Evolutionary conservation across 345 rosid species (phyloP), one percentile per base, ranked within the genome.

Genomic region (Nasturtium officinale): DNA sequence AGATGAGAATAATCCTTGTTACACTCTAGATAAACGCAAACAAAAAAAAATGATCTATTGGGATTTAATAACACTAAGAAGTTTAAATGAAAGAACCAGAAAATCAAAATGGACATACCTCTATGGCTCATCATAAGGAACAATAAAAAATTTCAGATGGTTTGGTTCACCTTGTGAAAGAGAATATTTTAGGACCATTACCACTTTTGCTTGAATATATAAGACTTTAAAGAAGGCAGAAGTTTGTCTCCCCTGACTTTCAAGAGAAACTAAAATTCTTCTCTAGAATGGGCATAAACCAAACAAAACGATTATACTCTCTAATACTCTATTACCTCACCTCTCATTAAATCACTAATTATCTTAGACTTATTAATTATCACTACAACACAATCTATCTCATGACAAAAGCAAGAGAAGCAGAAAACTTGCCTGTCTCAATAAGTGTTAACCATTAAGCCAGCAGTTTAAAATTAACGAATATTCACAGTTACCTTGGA

Each of bases 401-500:
- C 21, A 0, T 5, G 7, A 9, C 45, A 20, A 60, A 13, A 48
- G 9, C 9, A 51, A 65, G 8, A 33, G 58, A 50, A 48, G 67
- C n/a, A 35, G 67, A 60, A 50, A 15, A 53, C 59, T 60, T 35
- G 67, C 42, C 66, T 48, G 58, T 61, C 58, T 47, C 33, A 51
- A 37, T 47, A 65, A 37, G 47, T 37, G 42, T 26, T 65, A 26
- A 46, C 29, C 58, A 65, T 50, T 15, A 42, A 62, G n/a, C 54
- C 33, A 20, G 17, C 57, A 37, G 28, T 71, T 66, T 60, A 9
- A 71, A 61, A 33, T 48, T 3, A 60, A 58, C 30, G 37, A 12
- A 59, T 7, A 7, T 42, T 29, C 26, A 45, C 12, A 16, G 25
- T 58, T 65, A 94, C 98, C 96, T 93, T 93, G 13, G 97, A 85